Conservation (phyloP, 768 basidiomycete genomes). For the Paxillus ammoniavirescens region DNA sequence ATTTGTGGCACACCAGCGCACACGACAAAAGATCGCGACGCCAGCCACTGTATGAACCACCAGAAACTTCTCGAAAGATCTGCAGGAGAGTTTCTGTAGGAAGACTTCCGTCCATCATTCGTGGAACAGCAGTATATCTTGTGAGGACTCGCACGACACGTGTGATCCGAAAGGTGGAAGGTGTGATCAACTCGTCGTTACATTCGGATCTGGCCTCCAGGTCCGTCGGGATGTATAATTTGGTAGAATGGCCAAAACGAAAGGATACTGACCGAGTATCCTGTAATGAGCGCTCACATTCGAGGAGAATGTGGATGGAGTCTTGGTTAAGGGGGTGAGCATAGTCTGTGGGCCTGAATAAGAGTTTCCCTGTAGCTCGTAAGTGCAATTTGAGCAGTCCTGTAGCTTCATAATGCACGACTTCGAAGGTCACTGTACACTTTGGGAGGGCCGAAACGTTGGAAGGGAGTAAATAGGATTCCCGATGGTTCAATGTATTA, state of each 20-base stretch:
- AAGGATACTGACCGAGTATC: neutral
- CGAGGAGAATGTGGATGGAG: neutral
- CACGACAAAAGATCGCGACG: neutral
- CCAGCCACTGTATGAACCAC: neutral
- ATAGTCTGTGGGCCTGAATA: neutral
- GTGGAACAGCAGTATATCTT: no score
- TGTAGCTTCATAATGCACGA: neutral
- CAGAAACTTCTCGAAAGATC: neutral
- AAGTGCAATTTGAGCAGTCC: no score
- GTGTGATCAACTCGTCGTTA: neutral
- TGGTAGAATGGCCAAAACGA: neutral
- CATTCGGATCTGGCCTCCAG: neutral
- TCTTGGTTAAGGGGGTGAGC: neutral
- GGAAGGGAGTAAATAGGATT: neutral
- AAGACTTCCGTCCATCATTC: neutral
- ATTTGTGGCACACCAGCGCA: slow-evolving; percentile 1
- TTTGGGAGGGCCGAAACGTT: slow-evolving; percentile 18
- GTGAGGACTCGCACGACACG: neutral
- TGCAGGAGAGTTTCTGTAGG: neutral
- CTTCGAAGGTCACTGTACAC: slow-evolving; percentile 21
- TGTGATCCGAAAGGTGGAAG: neutral
- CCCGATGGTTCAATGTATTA: neutral
- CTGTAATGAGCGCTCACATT: neutral
- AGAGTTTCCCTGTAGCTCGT: neutral
- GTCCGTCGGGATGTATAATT: neutral